Evolutionary conservation across 2,329 filamentous ascomycete species (phyloP), one percentile per base, ranked within the genome.

Genomic region (Pyrenophora teres): DNA sequence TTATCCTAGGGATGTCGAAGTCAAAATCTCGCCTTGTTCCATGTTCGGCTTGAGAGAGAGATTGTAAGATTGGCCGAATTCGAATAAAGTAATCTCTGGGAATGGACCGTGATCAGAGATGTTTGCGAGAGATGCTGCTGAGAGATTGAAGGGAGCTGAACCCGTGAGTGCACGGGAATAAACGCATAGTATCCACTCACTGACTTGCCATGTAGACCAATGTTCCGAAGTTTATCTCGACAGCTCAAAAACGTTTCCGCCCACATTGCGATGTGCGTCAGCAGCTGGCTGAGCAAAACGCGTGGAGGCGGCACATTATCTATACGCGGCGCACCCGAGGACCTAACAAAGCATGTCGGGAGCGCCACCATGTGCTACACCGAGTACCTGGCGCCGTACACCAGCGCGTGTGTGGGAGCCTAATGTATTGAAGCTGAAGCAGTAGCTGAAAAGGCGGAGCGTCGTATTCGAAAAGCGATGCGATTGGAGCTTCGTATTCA

Each of bases 111-210:
- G 44, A 46, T 10, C 25, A 37, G 54, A 30, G 25, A 50, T 45
- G 46, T 46, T 54, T 57, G 46, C 50, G 50, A 54, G 27, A 33
- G 32, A 8, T 35, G 31, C 32, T 46, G 21, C 33, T 33, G 32
- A 36, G 21, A 36, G 19, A 18, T 42, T 33, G 15, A 40, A 4
- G 6, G 18, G 27, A 9, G 13, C 25, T 41, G 16, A 9, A n/a
- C 8, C 36, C 13, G 43, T 46, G 45, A 47, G 47, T 51, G 27
- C 9, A 23, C 18, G 15, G 18, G 35, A 27, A 33, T 16, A 38
- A 27, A 13, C 18, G 19, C 30, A 23, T 4, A 40, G 9, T 18
- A 43, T n/a, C 33, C 27, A 40, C 35, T n/a, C 7, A 19, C 31
- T 46, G 27, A 49, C 40, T 30, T 21, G 44, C 21, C 21, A 27